Conservation (phyloP, 192 early-diverging fungal genomes). For the Diversispora eburnea region DNA sequence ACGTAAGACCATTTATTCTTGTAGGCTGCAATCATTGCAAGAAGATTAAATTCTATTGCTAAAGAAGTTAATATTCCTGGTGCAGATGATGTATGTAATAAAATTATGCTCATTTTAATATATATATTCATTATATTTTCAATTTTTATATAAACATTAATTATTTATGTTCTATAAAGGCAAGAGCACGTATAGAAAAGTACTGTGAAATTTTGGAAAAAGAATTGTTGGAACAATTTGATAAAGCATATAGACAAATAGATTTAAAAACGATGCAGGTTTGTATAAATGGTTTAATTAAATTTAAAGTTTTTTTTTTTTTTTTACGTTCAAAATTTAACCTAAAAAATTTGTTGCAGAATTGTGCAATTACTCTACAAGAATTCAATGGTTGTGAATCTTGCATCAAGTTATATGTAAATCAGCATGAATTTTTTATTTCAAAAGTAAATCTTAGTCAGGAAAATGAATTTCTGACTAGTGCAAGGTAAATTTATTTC, state of each 20-base stretch:
- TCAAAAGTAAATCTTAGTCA: constrained; percentile 68
- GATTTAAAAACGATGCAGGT: constrained; percentile 78
- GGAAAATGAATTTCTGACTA: constrained; percentile 38
- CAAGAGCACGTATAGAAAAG: constrained; percentile 81
- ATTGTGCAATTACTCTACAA: constrained; percentile 77
- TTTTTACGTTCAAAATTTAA: background rate
- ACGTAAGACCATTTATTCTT: background rate
- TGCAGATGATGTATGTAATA: constrained; percentile 52
- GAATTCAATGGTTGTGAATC: constrained; percentile 97
- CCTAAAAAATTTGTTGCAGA: constrained; percentile 46
- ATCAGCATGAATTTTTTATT: constrained; percentile 96
- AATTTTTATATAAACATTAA: constrained; percentile 38
- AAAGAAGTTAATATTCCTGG: constrained; percentile 77
- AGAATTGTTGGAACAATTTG: constrained; percentile 82
- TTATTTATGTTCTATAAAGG: constrained; percentile 51
- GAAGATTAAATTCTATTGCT: constrained; percentile 78
- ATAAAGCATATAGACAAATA: constrained; percentile 73
- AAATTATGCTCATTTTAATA: background rate
- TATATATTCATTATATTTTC: background rate
- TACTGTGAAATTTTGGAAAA: constrained; percentile 93
- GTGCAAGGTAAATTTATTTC: constrained; percentile 18
- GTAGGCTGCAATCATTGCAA: constrained; percentile 79
- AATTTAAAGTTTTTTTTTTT: background rate
- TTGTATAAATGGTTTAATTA: background rate
- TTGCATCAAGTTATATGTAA: constrained; percentile 91